Evolutionary conservation across 768 basidiomycete genomes (phyloP), one percentile per base, ranked within the genome.

Genomic region (Termitomyces sp.): DNA sequence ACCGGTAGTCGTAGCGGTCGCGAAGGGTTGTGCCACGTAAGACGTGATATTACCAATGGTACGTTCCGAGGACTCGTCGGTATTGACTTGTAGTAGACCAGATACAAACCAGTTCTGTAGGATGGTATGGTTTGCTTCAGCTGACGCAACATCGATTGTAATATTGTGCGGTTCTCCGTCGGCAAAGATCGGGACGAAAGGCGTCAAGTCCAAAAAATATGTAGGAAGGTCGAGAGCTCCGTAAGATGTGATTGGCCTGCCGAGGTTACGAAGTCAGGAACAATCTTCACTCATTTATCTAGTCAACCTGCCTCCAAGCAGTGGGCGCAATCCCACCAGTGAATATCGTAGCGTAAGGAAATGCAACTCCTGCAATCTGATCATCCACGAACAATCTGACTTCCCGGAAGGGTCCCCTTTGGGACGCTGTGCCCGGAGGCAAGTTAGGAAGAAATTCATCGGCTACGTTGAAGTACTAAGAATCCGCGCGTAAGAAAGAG

Each of bases 31-130:
- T 17, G 74, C 87, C 10, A 75, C 68, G 63, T 90, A 87, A 12
- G 65, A 63, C 0, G 78, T 83, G 55, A 91, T 88, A 37, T 73
- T 77, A 23, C 90, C 90, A 1, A 82, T 89, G 2, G 90, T 91
- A 6, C 74, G 86, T 31, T 66, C 62, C 2, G 74, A 69, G 23
- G 89, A 88, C 10, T 80, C 67, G 63, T 89, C 87, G 1, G 82
- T 83, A 55, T 84, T 69, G 44, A 89, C 84, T 67, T 92, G 89
- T 6, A 92, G 68, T 6, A 74, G 61, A 1, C 87, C 90, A 5
- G 87, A 89, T 27, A 90, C 82, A 63, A 82, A 89, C 90, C 90
- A 92, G 64, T 90, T 91, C 58, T 81, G 76, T 47, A 85, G 78
- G 64, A 87, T 82, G 17, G 75, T 71, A 58, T 86, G 87, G 62